A percentile compares a stretch with the other conserved stretches of the same genome.
phyloP scores from a whole-genome alignment of 2,329 filamentous ascomycete species.

The Aspergillus intermedius region DNA sequence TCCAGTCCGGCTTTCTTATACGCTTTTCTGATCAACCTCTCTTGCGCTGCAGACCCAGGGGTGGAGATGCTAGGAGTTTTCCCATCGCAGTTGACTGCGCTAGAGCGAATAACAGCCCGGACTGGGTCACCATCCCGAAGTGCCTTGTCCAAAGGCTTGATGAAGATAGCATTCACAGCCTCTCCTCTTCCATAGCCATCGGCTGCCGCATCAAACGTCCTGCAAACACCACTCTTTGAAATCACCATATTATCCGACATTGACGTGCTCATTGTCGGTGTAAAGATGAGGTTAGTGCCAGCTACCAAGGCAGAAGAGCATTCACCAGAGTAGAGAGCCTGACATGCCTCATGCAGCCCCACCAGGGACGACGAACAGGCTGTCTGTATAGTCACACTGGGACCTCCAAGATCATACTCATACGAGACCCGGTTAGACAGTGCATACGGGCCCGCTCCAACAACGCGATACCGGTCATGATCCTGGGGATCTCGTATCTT shows the following conservation, averaged over 20 bases:
- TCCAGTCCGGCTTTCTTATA: constrained; percentile 6
- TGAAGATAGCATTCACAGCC: background rate
- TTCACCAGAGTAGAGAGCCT: constrained; percentile 14
- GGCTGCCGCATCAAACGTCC: background rate
- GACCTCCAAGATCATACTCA: constrained; percentile 21
- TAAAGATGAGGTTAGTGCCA: constrained; percentile 17
- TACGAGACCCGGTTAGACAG: constrained; percentile 13
- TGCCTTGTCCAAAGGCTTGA: background rate
- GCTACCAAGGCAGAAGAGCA: constrained; percentile 26
- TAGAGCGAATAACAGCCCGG: background rate
- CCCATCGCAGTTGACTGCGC: constrained; percentile 9
- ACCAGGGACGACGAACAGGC: constrained; percentile 40
- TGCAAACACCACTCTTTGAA: background rate
- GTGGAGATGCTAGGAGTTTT: constrained; percentile 7
- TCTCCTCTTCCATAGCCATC: constrained; percentile 1
- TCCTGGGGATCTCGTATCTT: constrained; percentile 5
- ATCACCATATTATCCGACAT: background rate
- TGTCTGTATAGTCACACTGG: constrained; percentile 31
- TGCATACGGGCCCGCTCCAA: constrained; percentile 5
- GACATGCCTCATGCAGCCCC: constrained; percentile 22
- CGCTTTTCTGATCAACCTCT: constrained; percentile 8
- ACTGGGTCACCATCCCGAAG: background rate
- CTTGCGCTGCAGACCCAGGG: constrained; percentile 10
- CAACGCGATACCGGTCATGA: constrained; percentile 1
- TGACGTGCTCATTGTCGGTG: background rate